Conservation (phyloP, 768 basidiomycete genomes). For the Rhodotorula babjevae region DNA sequence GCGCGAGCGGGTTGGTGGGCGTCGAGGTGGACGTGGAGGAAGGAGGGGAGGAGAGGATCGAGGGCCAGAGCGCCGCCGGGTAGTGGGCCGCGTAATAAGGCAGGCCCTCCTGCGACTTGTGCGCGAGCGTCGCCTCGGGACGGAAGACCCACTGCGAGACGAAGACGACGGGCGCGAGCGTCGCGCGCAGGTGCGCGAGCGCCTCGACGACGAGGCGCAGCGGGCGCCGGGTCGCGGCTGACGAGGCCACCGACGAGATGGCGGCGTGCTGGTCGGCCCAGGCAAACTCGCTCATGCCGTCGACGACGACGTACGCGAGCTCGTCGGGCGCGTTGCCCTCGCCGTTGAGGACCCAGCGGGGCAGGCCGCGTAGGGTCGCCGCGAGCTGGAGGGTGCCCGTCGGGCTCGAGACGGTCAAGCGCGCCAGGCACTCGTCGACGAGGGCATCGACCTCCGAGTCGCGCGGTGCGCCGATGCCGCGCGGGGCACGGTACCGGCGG, state of each 20-base stretch:
- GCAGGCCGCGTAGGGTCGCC: conserved; percentile 59
- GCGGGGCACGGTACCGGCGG: conserved; percentile 24
- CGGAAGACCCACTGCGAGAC: conserved; percentile 64
- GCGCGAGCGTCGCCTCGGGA: conserved; percentile 13
- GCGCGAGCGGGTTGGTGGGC: neutral
- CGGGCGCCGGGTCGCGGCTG: conserved; percentile 41
- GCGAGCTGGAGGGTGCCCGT: conserved; percentile 66
- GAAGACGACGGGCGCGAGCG: conserved; percentile 55
- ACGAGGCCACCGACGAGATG: no score
- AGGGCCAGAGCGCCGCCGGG: conserved; percentile 16
- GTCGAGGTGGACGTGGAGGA: neutral
- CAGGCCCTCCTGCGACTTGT: neutral
- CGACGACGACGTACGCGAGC: conserved; percentile 65
- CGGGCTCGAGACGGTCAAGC: conserved; percentile 67
- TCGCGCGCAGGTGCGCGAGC: conserved; percentile 54
- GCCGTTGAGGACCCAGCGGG: conserved; percentile 47
- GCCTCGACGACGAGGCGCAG: conserved; percentile 54
- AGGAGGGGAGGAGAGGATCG: neutral
- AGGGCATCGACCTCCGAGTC: conserved; percentile 40
- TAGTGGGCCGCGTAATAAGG: conserved; percentile 18
- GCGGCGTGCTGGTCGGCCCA: conserved; percentile 67
- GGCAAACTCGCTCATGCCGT: conserved; percentile 70
- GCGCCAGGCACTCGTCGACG: conserved; percentile 51
- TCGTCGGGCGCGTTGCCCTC: conserved; percentile 54
- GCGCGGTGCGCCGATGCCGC: conserved; percentile 17